Base-by-base conservation (phyloP, 805 yeast species). In the Kodamaea sagamina region DNA sequence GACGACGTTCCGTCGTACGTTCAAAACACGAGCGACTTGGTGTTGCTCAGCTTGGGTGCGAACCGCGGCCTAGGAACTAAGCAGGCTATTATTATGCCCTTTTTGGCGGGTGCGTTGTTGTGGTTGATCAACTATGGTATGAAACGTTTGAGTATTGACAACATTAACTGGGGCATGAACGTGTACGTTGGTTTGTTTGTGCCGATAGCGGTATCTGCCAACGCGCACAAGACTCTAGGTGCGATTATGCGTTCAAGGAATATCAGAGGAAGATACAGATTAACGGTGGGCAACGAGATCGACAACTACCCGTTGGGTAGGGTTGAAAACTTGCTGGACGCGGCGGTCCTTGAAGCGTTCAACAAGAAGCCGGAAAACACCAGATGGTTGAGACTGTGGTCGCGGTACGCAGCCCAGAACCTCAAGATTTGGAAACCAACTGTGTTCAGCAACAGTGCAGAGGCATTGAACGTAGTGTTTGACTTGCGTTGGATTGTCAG, bases 71-170 rank as follows among this genome's bases (percentile, higher is more conserved):
- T 54, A 6, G 53, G 50, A 5, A 12, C 47, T 10, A 40, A 32
- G 39, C 64, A 57, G 36, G 81, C 75, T 0, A 29, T 68, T 4
- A 12, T 59, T 3, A 51, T 77, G 55, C 84, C 85, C 0, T 43
- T 79, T 4, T 10, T 69, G 5, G 75, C 77, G 4, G 73, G 74
- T 6, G 40, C 49, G 13, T 53, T 51, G n/a, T 58, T 80, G 31
- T 45, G 61, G 22, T 64, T 66, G 0, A 42, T 78, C 28, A 70
- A 75, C 51, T 65, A 61, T 42, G 55, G 57, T 4, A 39, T 74
- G 36, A 63, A 64, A 42, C 54, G 59, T 28, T 49, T 67, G 37
- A 63, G 67, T 43, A 48, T 48, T 7, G 63, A 58, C 4, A 49
- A 46, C 7, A 46, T 79, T 8, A 53, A 62, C 38, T 47, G 50